Conservation (phyloP, 148 eudicot species). For the Rhododendron griersonianum region DNA sequence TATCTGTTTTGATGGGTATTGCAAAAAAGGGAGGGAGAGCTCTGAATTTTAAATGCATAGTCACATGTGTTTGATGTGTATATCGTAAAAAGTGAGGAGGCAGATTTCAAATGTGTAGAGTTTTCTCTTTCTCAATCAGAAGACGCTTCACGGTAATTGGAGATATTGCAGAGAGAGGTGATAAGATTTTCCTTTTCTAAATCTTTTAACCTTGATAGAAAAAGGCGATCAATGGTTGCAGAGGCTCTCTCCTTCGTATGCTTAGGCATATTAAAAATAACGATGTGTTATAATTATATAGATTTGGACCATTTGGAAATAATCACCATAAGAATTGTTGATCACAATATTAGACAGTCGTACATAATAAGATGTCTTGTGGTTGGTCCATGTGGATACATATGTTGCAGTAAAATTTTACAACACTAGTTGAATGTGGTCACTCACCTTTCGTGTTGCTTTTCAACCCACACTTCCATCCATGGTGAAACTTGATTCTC, state of each 20-base stretch:
- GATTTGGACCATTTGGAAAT: not conserved
- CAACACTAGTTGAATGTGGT: not conserved
- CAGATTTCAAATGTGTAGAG: not conserved
- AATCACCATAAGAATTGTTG: not conserved
- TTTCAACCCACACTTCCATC: conserved; percentile 98
- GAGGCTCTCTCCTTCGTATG: not conserved
- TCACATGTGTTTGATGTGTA: too few species aligned
- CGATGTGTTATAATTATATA: not conserved
- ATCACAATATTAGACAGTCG: not conserved
- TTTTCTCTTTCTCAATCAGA: not conserved
- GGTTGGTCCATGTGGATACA: not conserved
- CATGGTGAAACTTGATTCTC: conserved; percentile 84
- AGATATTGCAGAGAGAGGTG: not conserved
- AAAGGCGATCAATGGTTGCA: not conserved
- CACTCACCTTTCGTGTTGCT: conserved; percentile 56
- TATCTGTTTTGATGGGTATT: not conserved
- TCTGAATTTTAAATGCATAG: not conserved
- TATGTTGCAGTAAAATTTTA: not conserved
- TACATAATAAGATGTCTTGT: not conserved
- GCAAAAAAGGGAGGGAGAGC: not conserved
- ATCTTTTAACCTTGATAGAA: not conserved
- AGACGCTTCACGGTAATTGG: not conserved
- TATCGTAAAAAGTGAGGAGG: too few species aligned
- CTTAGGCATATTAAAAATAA: not conserved
- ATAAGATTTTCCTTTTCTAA: not conserved